phyloP scores from a whole-genome alignment of 1,139 yeast genomes.

The Debaryomycetaceae sp. region DNA sequence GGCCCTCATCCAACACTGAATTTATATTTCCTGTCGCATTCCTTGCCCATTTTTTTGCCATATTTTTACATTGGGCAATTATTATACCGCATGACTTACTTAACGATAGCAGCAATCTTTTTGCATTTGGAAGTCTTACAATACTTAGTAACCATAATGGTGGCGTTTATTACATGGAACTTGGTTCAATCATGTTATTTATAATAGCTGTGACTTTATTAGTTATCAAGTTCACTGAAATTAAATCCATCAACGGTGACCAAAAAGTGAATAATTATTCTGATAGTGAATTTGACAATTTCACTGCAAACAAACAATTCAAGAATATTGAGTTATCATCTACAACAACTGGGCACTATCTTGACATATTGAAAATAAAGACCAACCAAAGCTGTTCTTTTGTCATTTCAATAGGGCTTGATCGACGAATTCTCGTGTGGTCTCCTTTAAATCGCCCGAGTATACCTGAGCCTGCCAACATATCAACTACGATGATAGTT shows the following conservation, averaged over 20 bases:
- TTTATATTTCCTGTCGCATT: neutral
- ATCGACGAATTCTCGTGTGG: conserved; percentile 71
- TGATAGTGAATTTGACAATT: conserved; percentile 16
- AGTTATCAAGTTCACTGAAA: conserved; percentile 16
- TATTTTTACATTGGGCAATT: conserved; percentile 24
- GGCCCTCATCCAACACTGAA: neutral
- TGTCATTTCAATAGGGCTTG: conserved; percentile 68
- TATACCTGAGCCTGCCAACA: conserved; percentile 33
- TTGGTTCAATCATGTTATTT: conserved; percentile 22
- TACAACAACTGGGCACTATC: conserved; percentile 43
- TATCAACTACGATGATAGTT: conserved; percentile 31
- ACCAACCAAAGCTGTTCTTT: conserved; percentile 57
- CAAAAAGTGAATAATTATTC: conserved; percentile 5
- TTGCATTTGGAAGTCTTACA: conserved; percentile 14
- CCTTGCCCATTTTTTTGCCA: conserved; percentile 1
- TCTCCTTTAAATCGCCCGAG: conserved; percentile 49
- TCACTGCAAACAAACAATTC: conserved; percentile 20
- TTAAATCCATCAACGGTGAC: conserved; percentile 11
- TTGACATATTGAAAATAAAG: conserved; percentile 60
- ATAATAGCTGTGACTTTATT: conserved; percentile 27
- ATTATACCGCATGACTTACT: conserved; percentile 22
- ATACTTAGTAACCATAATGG: conserved; percentile 18
- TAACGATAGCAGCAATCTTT: conserved; percentile 14
- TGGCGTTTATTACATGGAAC: conserved; percentile 31
- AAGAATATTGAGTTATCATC: conserved; percentile 47